Evolutionary conservation across 805 yeast genomes (phyloP), one percentile per base, ranked within the genome.

Genomic region (Kodamaea hsintzibuensis): DNA sequence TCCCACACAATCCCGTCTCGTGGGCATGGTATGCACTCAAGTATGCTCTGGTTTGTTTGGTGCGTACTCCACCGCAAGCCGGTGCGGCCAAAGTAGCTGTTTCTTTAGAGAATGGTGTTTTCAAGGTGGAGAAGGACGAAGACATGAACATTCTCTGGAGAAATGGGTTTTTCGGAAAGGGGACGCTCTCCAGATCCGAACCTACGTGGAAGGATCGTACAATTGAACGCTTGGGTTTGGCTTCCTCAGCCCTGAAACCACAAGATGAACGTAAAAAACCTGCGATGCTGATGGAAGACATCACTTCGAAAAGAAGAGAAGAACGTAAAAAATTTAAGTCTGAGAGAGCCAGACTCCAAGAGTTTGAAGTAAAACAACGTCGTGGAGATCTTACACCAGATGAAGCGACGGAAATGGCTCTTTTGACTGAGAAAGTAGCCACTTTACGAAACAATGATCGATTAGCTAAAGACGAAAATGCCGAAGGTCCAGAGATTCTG

Each of bases 121-220:
- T 81, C 58, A 72, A 69, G 42, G 80, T 88, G 3, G 59, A 57
- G 1, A 74, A 76, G 44, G 69, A 68, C 1, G 58, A 63, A 0
- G 84, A 79, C 33, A 85, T 86, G 83, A 59, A 62, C 17, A 69
- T 69, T 40, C 71, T 95, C 1, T 95, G 98, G 98, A 70, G 76
- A 14, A 80, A 80, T 60, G 99, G 99, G 1, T 95, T 91, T 65
- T 95, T 91, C 65, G 99, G 99, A 6, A 95, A 93, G 64, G 99
- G 98, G 1, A 81, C 82, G 2, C 72, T 91, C 45, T 89, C 97
- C 37, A 77, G 99, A 58, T 88, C 96, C 54, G 98, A 95, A 65
- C 97, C 99, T 0, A 83, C 97, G 0, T 95, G 98, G 98, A 69
- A 66, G 45, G 76, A 74, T n/a, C 77, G 98, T 51, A 83, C 90